Percentiles rank a stretch among this genome's conserved stretches.
Evolutionary conservation across 129 eudicot species (phyloP).

Genomic region (Tanacetum coccineum): DNA sequence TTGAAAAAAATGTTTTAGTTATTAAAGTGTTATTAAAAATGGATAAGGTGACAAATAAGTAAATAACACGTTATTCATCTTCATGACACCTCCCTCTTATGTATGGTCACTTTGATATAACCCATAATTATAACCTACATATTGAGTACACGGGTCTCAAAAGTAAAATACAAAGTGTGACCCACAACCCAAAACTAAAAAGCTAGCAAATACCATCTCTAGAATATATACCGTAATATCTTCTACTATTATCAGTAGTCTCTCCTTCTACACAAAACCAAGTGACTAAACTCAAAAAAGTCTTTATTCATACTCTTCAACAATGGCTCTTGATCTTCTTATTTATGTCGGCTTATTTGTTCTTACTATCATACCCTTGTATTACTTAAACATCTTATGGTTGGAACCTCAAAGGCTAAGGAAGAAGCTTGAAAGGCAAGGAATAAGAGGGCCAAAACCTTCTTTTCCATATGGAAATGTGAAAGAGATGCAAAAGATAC

Average conservation of each 20-base stretch:
- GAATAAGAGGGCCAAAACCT: slow-evolving; percentile 76
- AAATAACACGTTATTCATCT: too few species aligned
- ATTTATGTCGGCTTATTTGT: slow-evolving; percentile 19
- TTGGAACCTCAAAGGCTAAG: slow-evolving; percentile 42
- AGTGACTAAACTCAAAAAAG: slow-evolving; percentile 19
- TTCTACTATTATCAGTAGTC: not conserved
- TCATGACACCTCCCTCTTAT: too few species aligned
- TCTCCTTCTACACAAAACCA: slow-evolving; percentile 6
- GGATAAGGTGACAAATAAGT: too few species aligned
- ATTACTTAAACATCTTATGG: slow-evolving; percentile 42
- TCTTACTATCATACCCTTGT: slow-evolving; percentile 26
- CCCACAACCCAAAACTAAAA: slow-evolving; percentile 5
- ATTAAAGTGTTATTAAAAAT: too few species aligned
- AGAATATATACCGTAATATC: too few species aligned
- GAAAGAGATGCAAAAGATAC: slow-evolving; percentile 74
- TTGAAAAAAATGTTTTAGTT: too few species aligned
- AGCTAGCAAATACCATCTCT: too few species aligned
- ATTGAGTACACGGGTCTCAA: not conserved
- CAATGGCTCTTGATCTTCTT: slow-evolving; percentile 26
- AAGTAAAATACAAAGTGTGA: slow-evolving; percentile 6
- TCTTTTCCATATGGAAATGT: slow-evolving; percentile 65
- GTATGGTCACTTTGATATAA: too few species aligned
- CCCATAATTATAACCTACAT: too few species aligned
- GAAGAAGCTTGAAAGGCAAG: slow-evolving; percentile 63
- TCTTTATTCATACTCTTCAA: slow-evolving; percentile 11